Conservation (phyloP, 1,284 basidiomycete species). For the Uromyces viciae-fabae region DNA sequence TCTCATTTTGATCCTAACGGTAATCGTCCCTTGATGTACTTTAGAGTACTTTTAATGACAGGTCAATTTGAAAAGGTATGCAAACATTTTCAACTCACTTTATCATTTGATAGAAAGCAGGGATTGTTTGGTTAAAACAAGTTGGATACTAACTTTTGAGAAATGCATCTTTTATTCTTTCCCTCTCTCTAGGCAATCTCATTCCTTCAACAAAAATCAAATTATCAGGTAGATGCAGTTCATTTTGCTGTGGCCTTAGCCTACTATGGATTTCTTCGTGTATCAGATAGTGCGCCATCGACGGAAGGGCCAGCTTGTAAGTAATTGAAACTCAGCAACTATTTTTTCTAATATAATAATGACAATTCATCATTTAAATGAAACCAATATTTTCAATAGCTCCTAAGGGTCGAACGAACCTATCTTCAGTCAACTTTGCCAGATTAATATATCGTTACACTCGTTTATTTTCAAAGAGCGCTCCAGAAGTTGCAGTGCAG, state of each 20-base stretch:
- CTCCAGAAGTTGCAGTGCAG: slow-evolving; percentile 86
- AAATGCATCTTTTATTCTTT: neutral
- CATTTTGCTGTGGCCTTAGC: slow-evolving; percentile 87
- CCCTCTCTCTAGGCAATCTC: slow-evolving; percentile 70
- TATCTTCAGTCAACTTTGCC: slow-evolving; percentile 67
- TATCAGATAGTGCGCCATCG: slow-evolving; percentile 71
- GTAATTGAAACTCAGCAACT: no score
- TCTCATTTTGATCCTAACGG: slow-evolving; percentile 82
- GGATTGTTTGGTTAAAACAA: neutral
- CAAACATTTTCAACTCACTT: neutral
- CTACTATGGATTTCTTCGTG: slow-evolving; percentile 86
- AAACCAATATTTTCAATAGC: slow-evolving; percentile 33
- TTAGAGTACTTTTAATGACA: slow-evolving; percentile 81
- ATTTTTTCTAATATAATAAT: neutral
- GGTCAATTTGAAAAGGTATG: slow-evolving; percentile 85
- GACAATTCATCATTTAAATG: neutral
- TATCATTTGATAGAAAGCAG: neutral
- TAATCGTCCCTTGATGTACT: slow-evolving; percentile 68
- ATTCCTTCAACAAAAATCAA: slow-evolving; percentile 79
- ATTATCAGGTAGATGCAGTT: slow-evolving; percentile 87
- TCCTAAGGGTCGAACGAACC: slow-evolving; percentile 61
- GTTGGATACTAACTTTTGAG: neutral
- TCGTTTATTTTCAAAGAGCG: slow-evolving; percentile 81
- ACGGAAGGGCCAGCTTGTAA: slow-evolving; percentile 76
- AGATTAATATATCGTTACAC: slow-evolving; percentile 89